Percentiles rank a stretch among this genome's conserved stretches.
Evolutionary conservation across 169 alveolate species (phyloP).

Genomic region (Plasmodium sp.): DNA sequence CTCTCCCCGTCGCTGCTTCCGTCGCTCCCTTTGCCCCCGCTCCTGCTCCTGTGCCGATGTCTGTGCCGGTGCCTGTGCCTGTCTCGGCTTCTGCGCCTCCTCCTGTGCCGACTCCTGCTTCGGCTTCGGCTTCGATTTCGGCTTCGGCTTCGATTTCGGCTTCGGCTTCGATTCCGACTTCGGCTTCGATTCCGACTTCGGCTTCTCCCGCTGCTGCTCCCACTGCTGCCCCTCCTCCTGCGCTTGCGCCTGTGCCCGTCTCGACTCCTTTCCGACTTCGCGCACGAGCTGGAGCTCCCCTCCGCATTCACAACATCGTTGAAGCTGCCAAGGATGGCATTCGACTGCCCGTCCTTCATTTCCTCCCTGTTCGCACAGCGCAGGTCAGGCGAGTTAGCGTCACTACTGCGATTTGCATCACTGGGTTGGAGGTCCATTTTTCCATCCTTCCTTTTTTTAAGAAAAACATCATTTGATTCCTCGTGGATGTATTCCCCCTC

Average conservation of each 20-base stretch:
- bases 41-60: constrained; percentile 35
- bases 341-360: neutral
- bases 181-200: neutral
- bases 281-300: neutral
- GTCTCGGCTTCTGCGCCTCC: constrained; percentile 44
- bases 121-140: constrained; percentile 60
- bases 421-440: neutral
- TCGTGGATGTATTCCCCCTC: neutral
- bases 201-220: neutral
- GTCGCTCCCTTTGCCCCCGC: neutral
- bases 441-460: neutral
- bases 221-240: neutral
- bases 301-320: neutral
- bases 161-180: constrained; percentile 19
- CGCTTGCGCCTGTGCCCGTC: constrained; percentile 3
- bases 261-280: neutral
- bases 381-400: neutral
- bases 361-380: neutral
- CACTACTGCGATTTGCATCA: neutral
- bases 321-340: neutral
- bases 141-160: neutral
- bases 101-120: constrained; percentile 57
- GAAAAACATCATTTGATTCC: neutral
- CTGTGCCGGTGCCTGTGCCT: constrained; percentile 17
- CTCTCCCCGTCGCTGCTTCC: constrained; percentile 22